Percentiles rank a stretch among this genome's conserved stretches.
phyloP scores from a whole-genome alignment of 2,329 filamentous ascomycete species.

The Epichloe amarillans region DNA sequence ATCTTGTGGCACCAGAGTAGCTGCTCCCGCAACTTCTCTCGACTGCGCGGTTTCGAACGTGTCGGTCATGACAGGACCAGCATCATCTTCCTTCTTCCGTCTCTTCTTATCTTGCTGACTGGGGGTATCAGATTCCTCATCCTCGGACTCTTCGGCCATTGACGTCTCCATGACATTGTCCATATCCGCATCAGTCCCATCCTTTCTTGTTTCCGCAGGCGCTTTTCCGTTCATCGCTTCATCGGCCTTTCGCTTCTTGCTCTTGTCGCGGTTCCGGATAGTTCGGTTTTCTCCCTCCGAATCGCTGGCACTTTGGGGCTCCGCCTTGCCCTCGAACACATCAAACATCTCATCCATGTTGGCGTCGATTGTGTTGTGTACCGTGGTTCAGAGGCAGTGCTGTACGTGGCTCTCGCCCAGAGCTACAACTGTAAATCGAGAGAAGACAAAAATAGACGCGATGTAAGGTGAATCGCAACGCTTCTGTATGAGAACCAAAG shows the following conservation, averaged over 20 bases:
- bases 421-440: neutral
- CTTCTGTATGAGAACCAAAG: neutral
- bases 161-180: constrained; percentile 29
- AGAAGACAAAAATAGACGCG: neutral
- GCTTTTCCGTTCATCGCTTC: constrained; percentile 52
- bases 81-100: constrained; percentile 50
- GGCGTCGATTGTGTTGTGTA: neutral
- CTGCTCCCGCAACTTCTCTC: constrained; percentile 71
- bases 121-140: constrained; percentile 27
- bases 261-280: constrained; percentile 43
- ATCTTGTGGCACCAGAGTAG: constrained; percentile 52
- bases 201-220: constrained; percentile 6
- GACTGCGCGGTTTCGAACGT: constrained; percentile 91
- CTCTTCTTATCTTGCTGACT: constrained; percentile 48
- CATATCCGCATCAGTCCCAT: constrained; percentile 19
- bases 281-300: constrained; percentile 32
- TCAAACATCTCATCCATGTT: constrained; percentile 70
- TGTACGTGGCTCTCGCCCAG: neutral
- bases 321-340: constrained; percentile 57
- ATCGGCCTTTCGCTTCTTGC: constrained; percentile 78
- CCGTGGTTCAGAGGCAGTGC: neutral
- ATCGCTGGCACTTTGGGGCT: constrained; percentile 27
- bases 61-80: constrained; percentile 71
- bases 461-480: neutral
- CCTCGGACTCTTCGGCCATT: constrained; percentile 21